Percentiles rank a stretch among this genome's conserved stretches.
phyloP scores from a whole-genome alignment of 176 grass and related monocot species.

The Avena insularis region DNA sequence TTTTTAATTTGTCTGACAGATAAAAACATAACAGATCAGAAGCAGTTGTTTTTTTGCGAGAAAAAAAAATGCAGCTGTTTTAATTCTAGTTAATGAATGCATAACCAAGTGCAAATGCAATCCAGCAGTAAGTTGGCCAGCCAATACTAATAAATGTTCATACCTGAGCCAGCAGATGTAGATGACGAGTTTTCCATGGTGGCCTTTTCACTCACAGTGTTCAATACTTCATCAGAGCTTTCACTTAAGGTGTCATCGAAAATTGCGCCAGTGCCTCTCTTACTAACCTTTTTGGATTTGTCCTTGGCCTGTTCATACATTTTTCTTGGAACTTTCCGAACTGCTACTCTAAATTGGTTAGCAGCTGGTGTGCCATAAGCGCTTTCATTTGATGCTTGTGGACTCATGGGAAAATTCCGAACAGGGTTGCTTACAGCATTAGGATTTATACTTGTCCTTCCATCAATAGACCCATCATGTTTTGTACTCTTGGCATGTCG shows the following conservation, averaged over 20 bases:
- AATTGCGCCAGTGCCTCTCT: conserved; percentile 38
- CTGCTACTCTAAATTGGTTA: conserved; percentile 52
- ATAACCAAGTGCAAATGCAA: conserved; percentile 30
- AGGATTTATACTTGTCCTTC: conserved; percentile 31
- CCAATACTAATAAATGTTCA: conserved; percentile 37
- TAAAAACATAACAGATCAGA: neutral
- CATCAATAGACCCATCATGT: conserved; percentile 16
- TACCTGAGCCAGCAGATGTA: conserved; percentile 57
- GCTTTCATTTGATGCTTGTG: conserved; percentile 63
- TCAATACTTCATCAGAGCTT: conserved; percentile 58
- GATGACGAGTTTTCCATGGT: conserved; percentile 43
- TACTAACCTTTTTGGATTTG: conserved; percentile 48
- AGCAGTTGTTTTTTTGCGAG: neutral
- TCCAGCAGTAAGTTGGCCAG: conserved; percentile 29
- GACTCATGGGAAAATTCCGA: conserved; percentile 43
- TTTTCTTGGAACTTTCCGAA: conserved; percentile 68
- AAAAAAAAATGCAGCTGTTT: neutral
- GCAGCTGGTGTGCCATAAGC: conserved; percentile 45
- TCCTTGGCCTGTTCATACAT: conserved; percentile 30
- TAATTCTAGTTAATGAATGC: conserved; percentile 11
- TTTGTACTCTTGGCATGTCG: conserved; percentile 40
- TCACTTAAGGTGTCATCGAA: conserved; percentile 51
- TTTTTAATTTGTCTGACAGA: conserved; percentile 22
- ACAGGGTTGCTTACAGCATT: conserved; percentile 45
- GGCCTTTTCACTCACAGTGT: conserved; percentile 36